Base-by-base conservation (phyloP, 2,329 filamentous ascomycete genomes). In the Fusarium sulawesiense region DNA sequence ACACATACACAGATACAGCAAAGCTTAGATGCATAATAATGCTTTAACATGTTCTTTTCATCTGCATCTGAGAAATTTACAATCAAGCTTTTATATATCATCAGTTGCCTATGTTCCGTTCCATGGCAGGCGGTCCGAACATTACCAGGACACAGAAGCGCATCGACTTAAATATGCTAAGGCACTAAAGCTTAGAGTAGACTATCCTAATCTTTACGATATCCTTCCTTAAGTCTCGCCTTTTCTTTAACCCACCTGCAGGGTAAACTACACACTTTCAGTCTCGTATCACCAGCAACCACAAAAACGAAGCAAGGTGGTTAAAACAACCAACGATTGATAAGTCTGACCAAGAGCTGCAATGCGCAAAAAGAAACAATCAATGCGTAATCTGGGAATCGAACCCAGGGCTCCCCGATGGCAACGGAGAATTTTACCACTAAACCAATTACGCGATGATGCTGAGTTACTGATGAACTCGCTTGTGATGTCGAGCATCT, bases 351-450 rank as follows among this genome's bases (percentile, higher is more conserved):
- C 5, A 37, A 37, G 9, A 11, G 34, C 32, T 37, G 4, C 32
- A 4, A 18, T 11, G 16, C 32, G 9, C 34, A 32, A 18, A 34
- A 12, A 37, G 20, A 58, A 57, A 54, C 48, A 42, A 12, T 18
- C n/a, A 8, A 18, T 70, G 68, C 68, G 66, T 70, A 59, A 71
- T 71, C 68, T 71, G 66, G 68, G 68, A 71, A 71, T 71, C 68
- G 68, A 71, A 71, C 68, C 68, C 68, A 71, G 68, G 68, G 68
- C 68, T 71, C 66, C 62, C 62, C 66, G 68, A 70, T 71, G 68
- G 68, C 68, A 71, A 71, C 68, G 66, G 66, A 64, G 66, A 71
- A 71, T 71, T 71, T 71, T 71, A 71, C 64, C 66, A 71, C 68
- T 70, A 71, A 71, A 69, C 68, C 68, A 70, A 70, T 70, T 57